Conservation (phyloP, 257 asterid species). For the Lycium ferocissimum region DNA sequence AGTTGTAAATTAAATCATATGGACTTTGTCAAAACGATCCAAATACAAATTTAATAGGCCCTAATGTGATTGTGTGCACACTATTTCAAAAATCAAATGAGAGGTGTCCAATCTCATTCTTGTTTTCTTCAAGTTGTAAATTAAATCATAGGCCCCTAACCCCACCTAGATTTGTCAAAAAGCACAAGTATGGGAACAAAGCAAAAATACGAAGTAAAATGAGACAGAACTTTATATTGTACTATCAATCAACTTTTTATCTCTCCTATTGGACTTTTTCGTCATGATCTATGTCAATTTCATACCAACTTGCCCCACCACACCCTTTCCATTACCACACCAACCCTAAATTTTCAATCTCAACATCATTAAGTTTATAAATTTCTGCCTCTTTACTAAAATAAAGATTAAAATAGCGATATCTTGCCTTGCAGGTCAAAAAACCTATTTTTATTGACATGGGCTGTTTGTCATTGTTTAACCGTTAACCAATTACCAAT, state of each 20-base stretch:
- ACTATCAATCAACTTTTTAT: slow-evolving; percentile 30
- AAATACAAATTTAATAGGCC: too few species aligned
- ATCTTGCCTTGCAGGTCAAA: slow-evolving; percentile 37
- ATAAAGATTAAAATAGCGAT: not conserved
- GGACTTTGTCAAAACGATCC: too few species aligned
- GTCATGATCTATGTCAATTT: slow-evolving; percentile 32
- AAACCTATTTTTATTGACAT: slow-evolving; percentile 1
- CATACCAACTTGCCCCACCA: slow-evolving; percentile 34
- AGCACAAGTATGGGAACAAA: not conserved
- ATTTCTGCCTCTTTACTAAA: not conserved
- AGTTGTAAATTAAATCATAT: not conserved
- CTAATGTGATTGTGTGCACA: not conserved
- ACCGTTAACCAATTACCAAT: slow-evolving; percentile 20
- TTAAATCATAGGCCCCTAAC: not conserved
- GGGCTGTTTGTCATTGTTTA: not conserved
- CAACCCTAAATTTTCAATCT: not conserved
- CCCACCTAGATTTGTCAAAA: not conserved
- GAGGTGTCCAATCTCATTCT: slow-evolving; percentile 13
- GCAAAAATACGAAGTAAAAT: slow-evolving; percentile 21
- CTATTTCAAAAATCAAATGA: not conserved
- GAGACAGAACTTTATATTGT: slow-evolving; percentile 21
- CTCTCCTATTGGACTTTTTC: slow-evolving; percentile 34
- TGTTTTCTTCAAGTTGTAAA: not conserved
- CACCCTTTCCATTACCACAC: slow-evolving; percentile 4
- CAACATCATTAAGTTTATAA: not conserved